Percentiles rank a stretch among this genome's conserved stretches.
These are phyloP conservation scores for Periglandula ipomoeae DNA, from an alignment of 2,329 filamentous ascomycete genomes.

Conservation along the genomic window DNA sequence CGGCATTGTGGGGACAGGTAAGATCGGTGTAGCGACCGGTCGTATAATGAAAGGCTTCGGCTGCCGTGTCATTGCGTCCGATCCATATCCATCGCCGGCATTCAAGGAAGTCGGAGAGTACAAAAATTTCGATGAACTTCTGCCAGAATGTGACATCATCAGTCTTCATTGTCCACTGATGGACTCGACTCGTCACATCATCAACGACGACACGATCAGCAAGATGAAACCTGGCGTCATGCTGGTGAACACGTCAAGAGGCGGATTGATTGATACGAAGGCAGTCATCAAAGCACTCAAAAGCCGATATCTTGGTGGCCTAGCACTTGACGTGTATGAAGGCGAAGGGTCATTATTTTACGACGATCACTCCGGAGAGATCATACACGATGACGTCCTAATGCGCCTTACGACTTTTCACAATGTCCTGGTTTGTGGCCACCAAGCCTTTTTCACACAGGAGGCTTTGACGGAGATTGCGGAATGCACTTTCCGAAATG, in stretches of 20 bases:
- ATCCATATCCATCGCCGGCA: conserved; percentile 42
- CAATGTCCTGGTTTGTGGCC: conserved; percentile 57
- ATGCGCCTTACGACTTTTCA: conserved; percentile 60
- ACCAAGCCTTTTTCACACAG: conserved; percentile 61
- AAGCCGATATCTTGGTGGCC: conserved; percentile 46
- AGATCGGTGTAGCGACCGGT: conserved; percentile 54
- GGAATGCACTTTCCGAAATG: conserved; percentile 47
- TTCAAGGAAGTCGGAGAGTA: conserved; percentile 44
- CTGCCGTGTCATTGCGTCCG: conserved; percentile 51
- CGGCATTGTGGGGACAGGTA: conserved; percentile 55
- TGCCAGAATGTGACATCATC: conserved; percentile 49
- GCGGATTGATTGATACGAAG: conserved; percentile 51
- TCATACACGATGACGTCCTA: conserved; percentile 57
- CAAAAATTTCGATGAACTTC: conserved; percentile 42
- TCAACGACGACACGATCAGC: conserved; percentile 43
- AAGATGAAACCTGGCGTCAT: conserved; percentile 51
- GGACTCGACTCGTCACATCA: conserved; percentile 49
- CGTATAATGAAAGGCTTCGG: conserved; percentile 57
- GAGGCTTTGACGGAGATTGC: conserved; percentile 58
- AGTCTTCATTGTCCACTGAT: conserved; percentile 59
- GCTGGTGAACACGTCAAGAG: conserved; percentile 60
- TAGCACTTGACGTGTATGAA: conserved; percentile 62
- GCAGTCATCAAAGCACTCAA: conserved; percentile 55
- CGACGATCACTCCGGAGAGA: conserved; percentile 52
- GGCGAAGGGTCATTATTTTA: conserved; percentile 56